These are phyloP conservation scores for Durio zibethinus DNA, from an alignment of 345 rosid genomes.

Conservation along the genomic window DNA sequence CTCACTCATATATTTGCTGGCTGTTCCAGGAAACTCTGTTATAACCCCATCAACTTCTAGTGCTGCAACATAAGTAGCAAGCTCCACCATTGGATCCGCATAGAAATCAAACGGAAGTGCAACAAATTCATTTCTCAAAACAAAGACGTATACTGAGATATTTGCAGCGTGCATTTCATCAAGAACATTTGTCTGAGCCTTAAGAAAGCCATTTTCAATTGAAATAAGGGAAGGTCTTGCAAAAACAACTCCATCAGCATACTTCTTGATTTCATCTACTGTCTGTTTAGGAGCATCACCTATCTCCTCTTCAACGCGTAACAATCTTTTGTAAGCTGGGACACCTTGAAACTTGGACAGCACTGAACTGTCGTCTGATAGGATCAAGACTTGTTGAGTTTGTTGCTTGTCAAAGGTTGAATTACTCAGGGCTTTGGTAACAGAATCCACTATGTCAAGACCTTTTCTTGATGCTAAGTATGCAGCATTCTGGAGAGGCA, in stretches of 20 bases:
- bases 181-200: constrained; percentile 39
- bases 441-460: constrained; percentile 49
- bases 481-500: constrained; percentile 63
- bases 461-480: constrained; percentile 80
- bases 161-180: constrained; percentile 57
- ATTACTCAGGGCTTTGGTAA: constrained; percentile 46
- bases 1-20: constrained; percentile 69
- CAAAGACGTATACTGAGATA: constrained; percentile 63
- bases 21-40: constrained; percentile 81
- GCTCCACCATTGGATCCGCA: constrained; percentile 63
- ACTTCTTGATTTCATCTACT: constrained; percentile 61
- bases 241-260: constrained; percentile 58
- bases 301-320: constrained; percentile 41
- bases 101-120: constrained; percentile 63
- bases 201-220: constrained; percentile 32
- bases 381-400: constrained; percentile 64
- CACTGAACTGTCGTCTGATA: constrained; percentile 77
- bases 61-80: constrained; percentile 56
- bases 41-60: constrained; percentile 58
- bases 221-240: constrained; percentile 42
- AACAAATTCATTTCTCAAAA: constrained; percentile 61
- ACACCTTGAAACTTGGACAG: constrained; percentile 44
- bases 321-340: constrained; percentile 52
- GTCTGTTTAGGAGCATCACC: constrained; percentile 52
- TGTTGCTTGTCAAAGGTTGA: constrained; percentile 69